Evolutionary conservation across 352 stramenopile species (phyloP).

Genomic region (Phytophthora quininea): DNA sequence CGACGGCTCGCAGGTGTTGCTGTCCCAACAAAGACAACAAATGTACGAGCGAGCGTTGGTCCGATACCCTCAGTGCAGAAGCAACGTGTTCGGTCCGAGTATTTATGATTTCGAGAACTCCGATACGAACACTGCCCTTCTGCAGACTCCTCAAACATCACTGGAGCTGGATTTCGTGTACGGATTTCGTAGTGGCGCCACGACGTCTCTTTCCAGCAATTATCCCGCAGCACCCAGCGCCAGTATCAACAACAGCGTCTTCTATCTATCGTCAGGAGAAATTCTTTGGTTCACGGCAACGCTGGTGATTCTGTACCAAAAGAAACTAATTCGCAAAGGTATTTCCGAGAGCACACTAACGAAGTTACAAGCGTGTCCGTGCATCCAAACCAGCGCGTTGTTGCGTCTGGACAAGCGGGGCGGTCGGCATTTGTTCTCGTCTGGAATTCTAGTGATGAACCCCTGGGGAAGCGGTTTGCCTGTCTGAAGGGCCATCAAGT

Average conservation of each 20-base stretch:
- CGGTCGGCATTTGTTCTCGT: slow-evolving; percentile 67
- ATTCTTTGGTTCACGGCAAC: slow-evolving; percentile 69
- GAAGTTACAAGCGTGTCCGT: slow-evolving; percentile 60
- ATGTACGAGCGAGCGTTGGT: slow-evolving; percentile 71
- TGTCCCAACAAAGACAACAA: slow-evolving; percentile 61
- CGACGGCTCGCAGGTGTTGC: slow-evolving; percentile 44
- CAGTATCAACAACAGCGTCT: slow-evolving; percentile 52
- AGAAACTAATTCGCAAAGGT: slow-evolving; percentile 54
- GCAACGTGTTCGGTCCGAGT: slow-evolving; percentile 69
- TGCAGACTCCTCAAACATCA: slow-evolving; percentile 32
- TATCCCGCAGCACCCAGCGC: slow-evolving; percentile 30
- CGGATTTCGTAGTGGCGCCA: slow-evolving; percentile 51
- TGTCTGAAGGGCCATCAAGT: slow-evolving; percentile 61
- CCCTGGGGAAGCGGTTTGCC: slow-evolving; percentile 59
- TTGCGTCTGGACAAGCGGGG: slow-evolving; percentile 67
- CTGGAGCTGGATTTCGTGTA: slow-evolving; percentile 72
- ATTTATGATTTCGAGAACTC: slow-evolving; percentile 40
- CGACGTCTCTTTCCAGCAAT: slow-evolving; percentile 28
- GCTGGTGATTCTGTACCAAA: slow-evolving; percentile 67
- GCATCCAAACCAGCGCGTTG: slow-evolving; percentile 64
- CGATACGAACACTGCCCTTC: slow-evolving; percentile 9
- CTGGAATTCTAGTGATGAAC: slow-evolving; percentile 69
- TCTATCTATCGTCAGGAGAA: slow-evolving; percentile 65
- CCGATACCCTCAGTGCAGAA: slow-evolving; percentile 69
- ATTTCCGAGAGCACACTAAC: slow-evolving; percentile 66